Conservation (phyloP, 208 protist species). For the Acanthamoeba divionensis region DNA sequence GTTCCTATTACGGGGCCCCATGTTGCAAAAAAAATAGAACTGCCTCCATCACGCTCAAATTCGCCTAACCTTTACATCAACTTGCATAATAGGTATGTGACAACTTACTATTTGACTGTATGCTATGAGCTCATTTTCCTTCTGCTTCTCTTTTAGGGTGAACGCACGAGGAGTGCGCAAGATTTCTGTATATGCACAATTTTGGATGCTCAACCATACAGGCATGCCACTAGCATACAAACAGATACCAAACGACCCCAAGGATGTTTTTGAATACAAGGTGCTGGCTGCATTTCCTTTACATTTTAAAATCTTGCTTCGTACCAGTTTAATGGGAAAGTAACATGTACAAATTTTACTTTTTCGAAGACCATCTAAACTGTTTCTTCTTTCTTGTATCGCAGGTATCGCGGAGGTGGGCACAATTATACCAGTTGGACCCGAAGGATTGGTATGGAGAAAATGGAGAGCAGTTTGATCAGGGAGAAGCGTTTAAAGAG, state of each 20-base stretch:
- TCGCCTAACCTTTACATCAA: conserved; percentile 30
- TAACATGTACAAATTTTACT: too few species aligned
- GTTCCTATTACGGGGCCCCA: conserved; percentile 6
- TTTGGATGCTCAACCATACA: conserved; percentile 53
- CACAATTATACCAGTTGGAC: background rate
- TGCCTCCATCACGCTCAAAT: background rate
- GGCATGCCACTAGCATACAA: conserved; percentile 39
- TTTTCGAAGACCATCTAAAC: too few species aligned
- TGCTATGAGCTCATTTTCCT: background rate
- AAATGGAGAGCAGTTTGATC: background rate
- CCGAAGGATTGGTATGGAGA: conserved; percentile 48
- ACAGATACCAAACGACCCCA: conserved; percentile 7
- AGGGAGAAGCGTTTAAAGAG: conserved; percentile 1
- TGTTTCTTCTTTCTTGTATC: background rate
- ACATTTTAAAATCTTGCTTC: too few species aligned
- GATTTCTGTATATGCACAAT: conserved; percentile 26
- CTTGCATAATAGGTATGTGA: conserved; percentile 7
- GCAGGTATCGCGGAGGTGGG: background rate
- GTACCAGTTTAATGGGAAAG: background rate
- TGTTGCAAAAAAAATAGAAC: conserved; percentile 10
- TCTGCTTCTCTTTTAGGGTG: background rate
- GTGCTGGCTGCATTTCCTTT: background rate
- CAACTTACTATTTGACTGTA: background rate
- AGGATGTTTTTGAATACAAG: background rate
- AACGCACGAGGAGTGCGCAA: background rate